Evolutionary conservation across 2,329 filamentous ascomycete species (phyloP), one percentile per base, ranked within the genome.

Genomic region (Aciculosporium take): DNA sequence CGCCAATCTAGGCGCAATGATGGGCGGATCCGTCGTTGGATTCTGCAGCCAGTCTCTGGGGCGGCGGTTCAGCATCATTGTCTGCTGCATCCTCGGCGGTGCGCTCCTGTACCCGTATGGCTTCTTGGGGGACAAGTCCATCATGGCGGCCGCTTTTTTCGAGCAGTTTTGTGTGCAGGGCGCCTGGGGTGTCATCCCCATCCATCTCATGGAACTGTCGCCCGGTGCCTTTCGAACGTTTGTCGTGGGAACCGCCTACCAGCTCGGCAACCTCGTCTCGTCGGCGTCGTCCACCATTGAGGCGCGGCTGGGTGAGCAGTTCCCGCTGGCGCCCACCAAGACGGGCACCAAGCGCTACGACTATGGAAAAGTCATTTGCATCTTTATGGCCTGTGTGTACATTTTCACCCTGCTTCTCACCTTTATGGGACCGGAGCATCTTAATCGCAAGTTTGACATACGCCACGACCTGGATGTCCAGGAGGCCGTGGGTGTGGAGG

Each of bases 351-450:
- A 61, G 36, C 66, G 81, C 3, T 85, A 81, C 57, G 65, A 84
- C 45, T 93, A 93, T 50, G 85, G 84, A 30, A 79, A 79, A 51
- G 85, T 93, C 8, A 89, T 94, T 48, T 85, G 80, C 55, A 91
- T 93, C 54, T 94, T 94, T 62, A 87, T 94, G 82, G 87, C 71
- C 1, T 86, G 81, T 50, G 85, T 93, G 1, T 94, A 73, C 50
- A 69, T 54, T 21, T 79, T 76, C 45, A 65, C 74, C n/a, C 67
- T 79, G 29, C 1, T 76, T 5, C 55, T 85, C 41, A 79, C 79
- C 0, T 57, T 84, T 8, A 33, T 84, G 3, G 81, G 81, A 0
- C 72, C 72, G 1, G 72, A 76, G 59, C 64, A 71, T 44, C 52
- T 74, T 40, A 56, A 62, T 27, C 62, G 67, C 48, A 68, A 63